Conservation (phyloP, 768 basidiomycete species). For the Daedaleopsis nitida region DNA sequence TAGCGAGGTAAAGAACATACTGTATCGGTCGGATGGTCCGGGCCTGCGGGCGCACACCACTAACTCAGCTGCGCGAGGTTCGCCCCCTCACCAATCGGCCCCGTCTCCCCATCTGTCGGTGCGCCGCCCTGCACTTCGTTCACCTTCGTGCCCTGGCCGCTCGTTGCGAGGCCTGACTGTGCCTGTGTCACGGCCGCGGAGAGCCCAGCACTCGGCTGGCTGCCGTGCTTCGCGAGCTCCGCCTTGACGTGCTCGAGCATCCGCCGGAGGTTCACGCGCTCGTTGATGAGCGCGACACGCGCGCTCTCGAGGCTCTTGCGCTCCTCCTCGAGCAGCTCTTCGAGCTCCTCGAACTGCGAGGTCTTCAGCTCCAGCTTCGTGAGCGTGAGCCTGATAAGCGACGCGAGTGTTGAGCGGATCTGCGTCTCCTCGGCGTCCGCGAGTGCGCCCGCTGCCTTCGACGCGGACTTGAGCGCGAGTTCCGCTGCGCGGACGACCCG, state of each 20-base stretch:
- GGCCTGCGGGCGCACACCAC: background rate
- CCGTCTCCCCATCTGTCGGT: conserved; percentile 51
- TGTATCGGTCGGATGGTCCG: background rate
- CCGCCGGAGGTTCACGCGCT: conserved; percentile 71
- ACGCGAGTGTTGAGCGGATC: conserved; percentile 76
- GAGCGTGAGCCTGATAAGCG: conserved; percentile 80
- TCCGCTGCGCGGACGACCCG: conserved; percentile 81
- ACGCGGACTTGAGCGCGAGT: conserved; percentile 87
- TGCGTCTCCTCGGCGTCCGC: conserved; percentile 82
- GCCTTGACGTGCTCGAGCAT: conserved; percentile 67
- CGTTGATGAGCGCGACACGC: conserved; percentile 75
- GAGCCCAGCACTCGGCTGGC: conserved; percentile 20
- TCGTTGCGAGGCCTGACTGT: conserved; percentile 50
- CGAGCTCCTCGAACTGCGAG: conserved; percentile 91
- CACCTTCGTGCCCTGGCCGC: conserved; percentile 59
- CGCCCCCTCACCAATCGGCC: conserved; percentile 54
- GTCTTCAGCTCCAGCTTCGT: conserved; percentile 95
- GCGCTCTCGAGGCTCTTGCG: conserved; percentile 82
- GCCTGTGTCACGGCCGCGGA: conserved; percentile 36
- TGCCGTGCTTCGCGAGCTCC: conserved; percentile 59
- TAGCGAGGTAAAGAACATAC: conserved; percentile 1
- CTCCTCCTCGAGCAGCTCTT: conserved; percentile 90
- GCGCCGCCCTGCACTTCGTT: conserved; percentile 51
- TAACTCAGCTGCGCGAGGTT: conserved; percentile 17
- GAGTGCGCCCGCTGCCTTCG: conserved; percentile 78